These are phyloP conservation scores for Trichophyton equinum DNA, from an alignment of 2,329 filamentous ascomycete species.

Conservation along the genomic window DNA sequence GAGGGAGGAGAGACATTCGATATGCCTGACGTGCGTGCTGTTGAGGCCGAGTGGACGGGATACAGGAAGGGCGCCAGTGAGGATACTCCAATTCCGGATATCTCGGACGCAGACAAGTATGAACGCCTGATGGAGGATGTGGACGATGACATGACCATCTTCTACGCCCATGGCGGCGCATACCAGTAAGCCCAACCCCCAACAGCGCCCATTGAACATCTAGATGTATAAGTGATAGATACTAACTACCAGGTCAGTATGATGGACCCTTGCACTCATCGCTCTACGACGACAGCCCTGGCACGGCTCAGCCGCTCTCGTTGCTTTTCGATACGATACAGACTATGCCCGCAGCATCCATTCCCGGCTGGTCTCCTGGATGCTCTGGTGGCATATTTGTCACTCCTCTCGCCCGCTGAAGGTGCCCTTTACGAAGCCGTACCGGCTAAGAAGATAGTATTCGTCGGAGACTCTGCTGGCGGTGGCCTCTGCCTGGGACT, in stretches of 20 bases:
- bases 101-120: conserved; percentile 35
- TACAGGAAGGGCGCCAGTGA: conserved; percentile 29
- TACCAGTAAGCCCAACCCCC: conserved; percentile 24
- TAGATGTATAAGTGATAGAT: background rate
- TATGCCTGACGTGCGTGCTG: conserved; percentile 24
- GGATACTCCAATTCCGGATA: conserved; percentile 27
- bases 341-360: conserved; percentile 36
- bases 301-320: conserved; percentile 32
- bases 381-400: conserved; percentile 36
- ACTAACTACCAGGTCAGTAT: conserved; percentile 18
- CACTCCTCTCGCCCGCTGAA: conserved; percentile 33
- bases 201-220: background rate
- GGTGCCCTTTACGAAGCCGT: conserved; percentile 33
- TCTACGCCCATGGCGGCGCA: conserved; percentile 38
- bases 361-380: conserved; percentile 38
- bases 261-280: conserved; percentile 35
- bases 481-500: conserved; percentile 32
- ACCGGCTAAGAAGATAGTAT: conserved; percentile 32
- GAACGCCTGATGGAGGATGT: conserved; percentile 28
- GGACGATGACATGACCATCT: conserved; percentile 29
- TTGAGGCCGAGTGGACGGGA: conserved; percentile 37
- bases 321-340: conserved; percentile 35
- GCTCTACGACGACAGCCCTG: conserved; percentile 25
- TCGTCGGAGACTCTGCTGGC: conserved; percentile 37
- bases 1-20: conserved; percentile 28